phyloP scores from a whole-genome alignment of 73 alveolate species.

The Paramecium pentaurelia region DNA sequence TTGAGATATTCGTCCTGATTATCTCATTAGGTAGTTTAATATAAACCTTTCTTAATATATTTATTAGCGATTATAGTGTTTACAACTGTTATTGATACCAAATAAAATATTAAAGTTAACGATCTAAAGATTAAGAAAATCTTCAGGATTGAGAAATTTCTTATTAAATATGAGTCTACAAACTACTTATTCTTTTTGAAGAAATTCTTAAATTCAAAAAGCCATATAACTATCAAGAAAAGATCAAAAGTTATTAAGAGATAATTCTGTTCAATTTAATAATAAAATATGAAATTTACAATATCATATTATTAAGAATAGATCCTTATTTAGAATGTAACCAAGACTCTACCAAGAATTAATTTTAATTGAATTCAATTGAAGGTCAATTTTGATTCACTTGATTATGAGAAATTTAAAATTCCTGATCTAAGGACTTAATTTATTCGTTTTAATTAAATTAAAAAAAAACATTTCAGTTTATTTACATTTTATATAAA shows the following conservation, averaged over 20 bases:
- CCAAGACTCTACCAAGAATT: background rate
- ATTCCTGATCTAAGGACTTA: background rate
- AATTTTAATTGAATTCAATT: too few relatives aligned
- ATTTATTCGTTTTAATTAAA: background rate
- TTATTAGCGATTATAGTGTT: background rate
- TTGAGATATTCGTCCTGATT: background rate
- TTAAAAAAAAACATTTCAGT: background rate
- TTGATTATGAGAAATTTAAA: too few relatives aligned
- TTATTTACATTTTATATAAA: background rate
- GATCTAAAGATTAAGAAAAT: too few relatives aligned
- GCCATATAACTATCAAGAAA: background rate
- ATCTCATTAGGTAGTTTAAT: background rate
- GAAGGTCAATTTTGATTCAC: background rate
- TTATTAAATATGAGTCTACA: background rate
- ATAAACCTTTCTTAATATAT: background rate
- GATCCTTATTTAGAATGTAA: too few relatives aligned
- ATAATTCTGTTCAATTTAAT: background rate
- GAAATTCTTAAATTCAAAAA: background rate
- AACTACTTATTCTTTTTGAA: background rate
- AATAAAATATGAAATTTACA: background rate
- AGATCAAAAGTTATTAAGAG: background rate
- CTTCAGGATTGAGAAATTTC: too few relatives aligned
- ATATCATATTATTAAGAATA: background rate
- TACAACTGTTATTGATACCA: too few relatives aligned
- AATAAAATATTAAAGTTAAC: too few relatives aligned